Conservation (phyloP, 2,329 filamentous ascomycete genomes). For the Trichophyton equinum region DNA sequence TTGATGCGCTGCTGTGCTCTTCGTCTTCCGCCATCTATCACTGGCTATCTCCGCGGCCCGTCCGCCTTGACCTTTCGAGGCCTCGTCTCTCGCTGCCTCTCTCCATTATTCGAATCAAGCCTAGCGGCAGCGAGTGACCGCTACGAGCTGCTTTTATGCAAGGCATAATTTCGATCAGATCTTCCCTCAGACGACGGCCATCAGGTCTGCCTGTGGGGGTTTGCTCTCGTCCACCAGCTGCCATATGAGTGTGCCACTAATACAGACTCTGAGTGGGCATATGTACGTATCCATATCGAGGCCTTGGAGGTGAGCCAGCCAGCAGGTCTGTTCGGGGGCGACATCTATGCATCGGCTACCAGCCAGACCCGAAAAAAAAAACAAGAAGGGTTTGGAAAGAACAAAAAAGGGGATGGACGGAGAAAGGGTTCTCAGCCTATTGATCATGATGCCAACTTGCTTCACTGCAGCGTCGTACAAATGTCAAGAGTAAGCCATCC, state of each 20-base stretch:
- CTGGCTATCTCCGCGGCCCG: background rate
- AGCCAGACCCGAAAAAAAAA: background rate
- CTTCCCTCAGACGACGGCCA: background rate
- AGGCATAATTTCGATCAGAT: background rate
- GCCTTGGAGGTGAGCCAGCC: background rate
- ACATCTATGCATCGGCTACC: background rate
- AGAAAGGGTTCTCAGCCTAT: background rate
- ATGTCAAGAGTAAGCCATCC: background rate
- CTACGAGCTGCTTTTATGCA: background rate
- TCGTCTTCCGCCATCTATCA: background rate
- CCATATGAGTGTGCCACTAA: background rate
- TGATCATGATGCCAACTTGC: background rate
- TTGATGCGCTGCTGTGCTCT: background rate
- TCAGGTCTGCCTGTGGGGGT: background rate
- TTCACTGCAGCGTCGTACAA: background rate
- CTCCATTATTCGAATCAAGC: background rate
- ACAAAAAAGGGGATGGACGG: no score
- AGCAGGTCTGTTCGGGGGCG: background rate
- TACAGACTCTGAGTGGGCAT: background rate
- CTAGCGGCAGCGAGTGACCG: background rate
- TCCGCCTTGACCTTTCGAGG: background rate
- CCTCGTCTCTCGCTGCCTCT: background rate
- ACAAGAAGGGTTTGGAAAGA: no score
- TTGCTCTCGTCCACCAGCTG: background rate
- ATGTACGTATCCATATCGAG: background rate